Conservation (phyloP, 2,329 filamentous ascomycete genomes). For the Orbilia javanica region DNA sequence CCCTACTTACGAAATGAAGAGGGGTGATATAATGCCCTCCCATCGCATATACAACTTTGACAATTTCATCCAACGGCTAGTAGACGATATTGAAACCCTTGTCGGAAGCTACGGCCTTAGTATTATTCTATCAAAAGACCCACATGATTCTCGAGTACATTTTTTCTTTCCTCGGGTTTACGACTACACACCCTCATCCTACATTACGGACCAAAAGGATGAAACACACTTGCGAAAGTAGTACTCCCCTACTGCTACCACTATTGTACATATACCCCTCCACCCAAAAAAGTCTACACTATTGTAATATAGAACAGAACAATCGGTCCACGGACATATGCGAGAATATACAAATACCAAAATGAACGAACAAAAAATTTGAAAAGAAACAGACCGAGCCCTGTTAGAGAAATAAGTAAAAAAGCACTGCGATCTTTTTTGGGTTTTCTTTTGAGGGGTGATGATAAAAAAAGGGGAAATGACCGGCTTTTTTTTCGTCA, state of each 20-base stretch:
- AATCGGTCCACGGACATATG: background rate
- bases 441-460: background rate
- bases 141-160: background rate
- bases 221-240: background rate
- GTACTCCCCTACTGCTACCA: conserved; percentile 8
- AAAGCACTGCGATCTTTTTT: conserved; percentile 4
- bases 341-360: background rate
- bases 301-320: conserved; percentile 36
- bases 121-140: background rate
- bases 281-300: conserved; percentile 19
- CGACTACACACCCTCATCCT: background rate
- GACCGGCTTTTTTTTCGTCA: conserved; percentile 26
- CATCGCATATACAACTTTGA: no score
- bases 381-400: background rate
- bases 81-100: background rate
- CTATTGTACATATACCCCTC: conserved; percentile 43
- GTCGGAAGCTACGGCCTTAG: background rate
- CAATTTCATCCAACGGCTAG: background rate
- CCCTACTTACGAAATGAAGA: background rate
- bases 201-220: background rate
- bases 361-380: background rate
- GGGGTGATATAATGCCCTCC: background rate
- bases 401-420: background rate
- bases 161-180: background rate
- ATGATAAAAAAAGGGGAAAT: background rate